A percentile compares a stretch with the other conserved stretches of the same genome.
Evolutionary conservation across 1,284 basidiomycete species (phyloP).

Genomic region (Vanrija pseudolonga): DNA sequence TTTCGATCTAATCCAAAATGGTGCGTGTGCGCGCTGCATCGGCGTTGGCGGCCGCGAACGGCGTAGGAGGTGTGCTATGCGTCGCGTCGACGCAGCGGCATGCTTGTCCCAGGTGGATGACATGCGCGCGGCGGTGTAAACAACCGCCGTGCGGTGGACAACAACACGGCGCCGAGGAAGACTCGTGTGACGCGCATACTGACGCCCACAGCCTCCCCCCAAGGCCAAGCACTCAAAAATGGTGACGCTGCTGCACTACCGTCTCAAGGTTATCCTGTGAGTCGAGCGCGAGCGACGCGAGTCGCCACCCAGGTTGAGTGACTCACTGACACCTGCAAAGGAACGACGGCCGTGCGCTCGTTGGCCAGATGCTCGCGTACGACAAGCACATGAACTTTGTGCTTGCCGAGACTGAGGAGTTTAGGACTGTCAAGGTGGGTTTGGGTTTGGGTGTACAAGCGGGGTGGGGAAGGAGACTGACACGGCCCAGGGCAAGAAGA

Average conservation of each 20-base stretch:
- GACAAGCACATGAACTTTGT: constrained; percentile 99
- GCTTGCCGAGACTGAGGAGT: constrained; percentile 94
- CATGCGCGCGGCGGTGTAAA: no score
- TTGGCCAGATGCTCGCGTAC: constrained; percentile 98
- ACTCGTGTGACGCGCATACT: no score
- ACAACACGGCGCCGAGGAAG: no score
- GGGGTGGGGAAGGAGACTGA: no score
- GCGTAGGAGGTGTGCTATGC: no score
- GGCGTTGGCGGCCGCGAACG: no score
- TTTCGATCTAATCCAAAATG: no score
- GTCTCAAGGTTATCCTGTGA: constrained; percentile 88
- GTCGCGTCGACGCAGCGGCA: no score
- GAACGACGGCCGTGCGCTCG: constrained; percentile 92
- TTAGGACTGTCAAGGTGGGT: constrained; percentile 66
- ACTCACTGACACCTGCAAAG: constrained; percentile 19
- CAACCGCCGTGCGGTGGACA: no score
- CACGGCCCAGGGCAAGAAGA: constrained; percentile 44
- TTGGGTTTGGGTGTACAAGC: background rate
- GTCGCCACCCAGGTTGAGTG: background rate
- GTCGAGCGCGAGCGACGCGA: constrained; percentile 10
- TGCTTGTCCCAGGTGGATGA: no score
- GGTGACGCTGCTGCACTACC: constrained; percentile 96
- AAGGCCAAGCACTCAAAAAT: constrained; percentile 98
- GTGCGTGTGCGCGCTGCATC: no score
- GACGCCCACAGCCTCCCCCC: constrained; percentile 50